phyloP scores from a whole-genome alignment of 1,284 basidiomycete genomes.

The Melampsora abietis-canadensis region DNA sequence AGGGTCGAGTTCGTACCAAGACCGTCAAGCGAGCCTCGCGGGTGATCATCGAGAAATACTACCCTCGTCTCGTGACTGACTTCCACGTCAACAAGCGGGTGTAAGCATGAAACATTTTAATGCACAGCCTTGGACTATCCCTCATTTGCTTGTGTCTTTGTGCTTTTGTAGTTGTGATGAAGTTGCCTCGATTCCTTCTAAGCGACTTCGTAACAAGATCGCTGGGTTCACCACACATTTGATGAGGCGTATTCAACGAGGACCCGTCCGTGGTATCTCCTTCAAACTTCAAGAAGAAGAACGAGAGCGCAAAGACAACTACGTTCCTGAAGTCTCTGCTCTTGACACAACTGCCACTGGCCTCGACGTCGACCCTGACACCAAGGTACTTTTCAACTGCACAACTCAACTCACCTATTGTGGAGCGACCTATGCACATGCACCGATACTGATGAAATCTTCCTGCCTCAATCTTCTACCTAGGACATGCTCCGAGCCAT shows the following conservation, averaged over 20 bases:
- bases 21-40: slow-evolving; percentile 99
- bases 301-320: slow-evolving; percentile 98
- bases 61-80: slow-evolving; percentile 91
- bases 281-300: slow-evolving; percentile 99
- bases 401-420: too few relatives aligned
- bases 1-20: slow-evolving; percentile 99
- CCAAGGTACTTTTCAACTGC: slow-evolving; percentile 59
- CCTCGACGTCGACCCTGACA: slow-evolving; percentile 83
- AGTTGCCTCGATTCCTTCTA: slow-evolving; percentile 92
- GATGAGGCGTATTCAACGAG: slow-evolving; percentile 99
- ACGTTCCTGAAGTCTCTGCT: slow-evolving; percentile 88
- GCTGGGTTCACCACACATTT: slow-evolving; percentile 99
- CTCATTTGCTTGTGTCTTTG: slow-evolving; percentile 59
- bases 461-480: neutral
- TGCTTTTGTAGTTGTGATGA: slow-evolving; percentile 99
- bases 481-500: slow-evolving; percentile 73
- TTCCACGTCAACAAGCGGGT: slow-evolving; percentile 61
- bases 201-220: slow-evolving; percentile 99
- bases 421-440: too few relatives aligned
- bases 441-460: neutral
- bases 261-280: slow-evolving; percentile 99
- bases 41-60: slow-evolving; percentile 99
- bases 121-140: neutral
- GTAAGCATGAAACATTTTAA: slow-evolving; percentile 4
- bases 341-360: slow-evolving; percentile 69